Conservation (phyloP, 2,329 filamentous ascomycete genomes). For the Verticillium isaacii region DNA sequence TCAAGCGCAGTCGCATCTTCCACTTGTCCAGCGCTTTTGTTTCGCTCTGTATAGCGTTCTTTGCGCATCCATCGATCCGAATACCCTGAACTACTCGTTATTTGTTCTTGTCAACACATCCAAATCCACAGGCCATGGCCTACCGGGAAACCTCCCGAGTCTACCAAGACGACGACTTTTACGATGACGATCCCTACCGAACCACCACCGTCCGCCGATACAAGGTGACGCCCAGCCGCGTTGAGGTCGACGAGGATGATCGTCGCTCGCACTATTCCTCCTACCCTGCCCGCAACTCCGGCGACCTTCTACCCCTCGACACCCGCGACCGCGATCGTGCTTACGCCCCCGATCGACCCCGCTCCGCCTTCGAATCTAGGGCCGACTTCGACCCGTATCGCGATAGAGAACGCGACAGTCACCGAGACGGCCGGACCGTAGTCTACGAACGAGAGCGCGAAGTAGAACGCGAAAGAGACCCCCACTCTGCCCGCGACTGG, state of each 20-base stretch:
- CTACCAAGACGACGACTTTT: conserved; percentile 27
- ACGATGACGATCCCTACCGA: conserved; percentile 41
- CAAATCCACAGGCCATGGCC: conserved; percentile 21
- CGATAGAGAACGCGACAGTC: conserved; percentile 15
- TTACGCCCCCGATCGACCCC: conserved; percentile 43
- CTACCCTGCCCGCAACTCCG: conserved; percentile 29
- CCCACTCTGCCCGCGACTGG: conserved; percentile 20
- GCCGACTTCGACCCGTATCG: conserved; percentile 19
- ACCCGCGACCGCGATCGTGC: conserved; percentile 30
- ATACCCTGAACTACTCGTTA: not conserved
- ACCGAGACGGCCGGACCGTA: conserved; percentile 17
- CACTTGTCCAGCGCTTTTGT: not conserved
- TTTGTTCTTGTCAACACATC: not conserved
- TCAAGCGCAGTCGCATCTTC: not conserved
- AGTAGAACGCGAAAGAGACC: conserved; percentile 28
- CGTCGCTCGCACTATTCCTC: conserved; percentile 37
- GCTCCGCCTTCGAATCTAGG: conserved; percentile 42
- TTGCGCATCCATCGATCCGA: not conserved
- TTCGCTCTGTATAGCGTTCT: not conserved
- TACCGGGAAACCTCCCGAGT: conserved; percentile 26
- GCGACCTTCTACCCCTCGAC: conserved; percentile 37
- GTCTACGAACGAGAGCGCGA: conserved; percentile 36
- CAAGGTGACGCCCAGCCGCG: conserved; percentile 39
- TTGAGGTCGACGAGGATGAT: conserved; percentile 41
- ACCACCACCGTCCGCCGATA: conserved; percentile 47